A percentile compares a stretch with the other conserved stretches of the same genome.
These are phyloP conservation scores for Pyrenophora teres DNA, from an alignment of 2,329 filamentous ascomycete species.

Conservation along the genomic window DNA sequence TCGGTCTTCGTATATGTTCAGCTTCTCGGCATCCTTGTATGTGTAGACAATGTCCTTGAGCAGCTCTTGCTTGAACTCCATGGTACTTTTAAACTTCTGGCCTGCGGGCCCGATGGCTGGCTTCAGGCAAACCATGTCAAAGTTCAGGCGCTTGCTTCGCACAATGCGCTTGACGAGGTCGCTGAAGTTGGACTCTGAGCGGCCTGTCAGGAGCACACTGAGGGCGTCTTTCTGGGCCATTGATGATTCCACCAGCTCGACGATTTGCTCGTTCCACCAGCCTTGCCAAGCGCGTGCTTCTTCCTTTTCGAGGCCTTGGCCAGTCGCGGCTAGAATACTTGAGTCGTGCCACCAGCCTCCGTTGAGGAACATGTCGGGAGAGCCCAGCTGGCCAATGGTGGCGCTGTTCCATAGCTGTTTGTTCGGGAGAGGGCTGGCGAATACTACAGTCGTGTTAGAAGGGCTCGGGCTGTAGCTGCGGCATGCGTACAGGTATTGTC, in stretches of 20 bases:
- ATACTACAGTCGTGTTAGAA: slow-evolving; percentile 62
- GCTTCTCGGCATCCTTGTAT: slow-evolving; percentile 80
- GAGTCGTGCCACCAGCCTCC: slow-evolving; percentile 98
- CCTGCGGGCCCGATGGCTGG: slow-evolving; percentile 79
- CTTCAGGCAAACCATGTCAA: slow-evolving; percentile 88
- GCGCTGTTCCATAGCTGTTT: slow-evolving; percentile 80
- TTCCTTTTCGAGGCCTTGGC: slow-evolving; percentile 79
- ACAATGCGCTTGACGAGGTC: slow-evolving; percentile 82
- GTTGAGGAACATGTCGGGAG: slow-evolving; percentile 74
- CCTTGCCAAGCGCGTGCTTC: slow-evolving; percentile 84
- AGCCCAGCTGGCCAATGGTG: slow-evolving; percentile 77
- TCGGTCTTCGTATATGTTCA: slow-evolving; percentile 70
- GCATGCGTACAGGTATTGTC: slow-evolving; percentile 80
- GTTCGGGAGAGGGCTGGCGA: slow-evolving; percentile 89
- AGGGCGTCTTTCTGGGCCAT: slow-evolving; percentile 84
- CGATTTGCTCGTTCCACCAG: slow-evolving; percentile 95
- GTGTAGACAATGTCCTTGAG: slow-evolving; percentile 82
- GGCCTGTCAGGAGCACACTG: slow-evolving; percentile 84
- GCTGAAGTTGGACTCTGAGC: slow-evolving; percentile 76
- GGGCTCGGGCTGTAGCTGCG: slow-evolving; percentile 5
- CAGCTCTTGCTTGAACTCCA: slow-evolving; percentile 90
- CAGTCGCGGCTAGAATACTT: slow-evolving; percentile 82
- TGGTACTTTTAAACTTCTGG: slow-evolving; percentile 79
- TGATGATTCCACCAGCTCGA: slow-evolving; percentile 76
- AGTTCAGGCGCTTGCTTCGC: slow-evolving; percentile 75